Base-by-base conservation (phyloP, 2,329 filamentous ascomycete species). In the Alternaria sp. region DNA sequence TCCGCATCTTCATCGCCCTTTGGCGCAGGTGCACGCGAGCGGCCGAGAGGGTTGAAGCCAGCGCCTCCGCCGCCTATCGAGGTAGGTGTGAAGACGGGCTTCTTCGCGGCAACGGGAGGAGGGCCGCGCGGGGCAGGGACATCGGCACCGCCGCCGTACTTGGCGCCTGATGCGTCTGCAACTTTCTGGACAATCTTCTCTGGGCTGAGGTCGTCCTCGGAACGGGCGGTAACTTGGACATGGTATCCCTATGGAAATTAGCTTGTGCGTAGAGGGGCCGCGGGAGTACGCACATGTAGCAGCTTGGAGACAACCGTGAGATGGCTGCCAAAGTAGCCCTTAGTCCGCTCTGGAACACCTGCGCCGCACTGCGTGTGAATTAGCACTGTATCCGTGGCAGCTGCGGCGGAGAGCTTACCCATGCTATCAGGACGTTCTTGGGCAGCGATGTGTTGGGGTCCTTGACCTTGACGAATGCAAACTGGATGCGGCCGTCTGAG, bases 271-370 rank as follows among this genome's bases (percentile, higher is more conserved):
- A 15, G 44, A 23, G 21, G n/a, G 45, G 37, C 25, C 26, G 14
- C 41, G 33, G n/a, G 47, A n/a, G 12, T 23, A 77, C 82, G 55
- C 77, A 90, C 90, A 83, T 97, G 94, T 45, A 99, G 88, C 71
- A 97, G 87, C 82, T 97, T 97, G 66, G 94, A 90, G 41, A 98
- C 94, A 51, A 93, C 91, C 64, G 92, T 90, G 51, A 96, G 85
- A 82, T 99, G 95, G 82, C 94, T 97, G 70, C 93, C 97, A 79
- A 99, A 99, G 83, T 98, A 98, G 69, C 96, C 96, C 83, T 98
- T 99, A 65, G 95, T 98, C 75, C 95, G 87, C 83, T 99, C 96
- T n/a, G 96, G 96, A 15, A 99, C 96, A 72, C 96, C 96, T 77
- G 96, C 95, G 70, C 96, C 96, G 80, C 96, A 99, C 92, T 87